Percentiles rank a stretch among this genome's conserved stretches.
Evolutionary conservation across 2,329 filamentous ascomycete genomes (phyloP).

Genomic region (Paraphaeosphaeria sporulosa): DNA sequence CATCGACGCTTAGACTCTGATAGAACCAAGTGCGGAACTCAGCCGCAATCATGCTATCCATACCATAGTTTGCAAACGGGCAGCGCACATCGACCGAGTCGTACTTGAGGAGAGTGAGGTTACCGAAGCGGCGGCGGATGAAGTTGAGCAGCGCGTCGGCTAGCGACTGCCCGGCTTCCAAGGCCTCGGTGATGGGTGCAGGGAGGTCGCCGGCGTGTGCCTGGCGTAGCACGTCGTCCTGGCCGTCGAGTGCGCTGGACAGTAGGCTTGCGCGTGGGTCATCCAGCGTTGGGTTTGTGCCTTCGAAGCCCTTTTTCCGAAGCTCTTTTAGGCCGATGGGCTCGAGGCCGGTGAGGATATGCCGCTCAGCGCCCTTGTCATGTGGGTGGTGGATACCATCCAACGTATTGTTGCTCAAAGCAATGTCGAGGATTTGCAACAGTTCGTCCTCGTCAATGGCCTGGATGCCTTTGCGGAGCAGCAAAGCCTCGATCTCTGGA

Average conservation of each 20-base stretch:
- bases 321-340: constrained; percentile 4
- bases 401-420: not conserved
- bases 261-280: not conserved
- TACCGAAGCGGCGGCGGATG: constrained; percentile 14
- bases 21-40: constrained; percentile 18
- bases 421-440: constrained; percentile 15
- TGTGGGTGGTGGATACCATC: not conserved
- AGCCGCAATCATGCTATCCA: constrained; percentile 17
- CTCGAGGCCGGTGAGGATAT: constrained; percentile 1
- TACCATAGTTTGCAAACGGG: constrained; percentile 16
- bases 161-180: not conserved
- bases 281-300: not conserved
- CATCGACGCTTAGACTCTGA: constrained; percentile 14
- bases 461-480: constrained; percentile 17
- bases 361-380: not conserved
- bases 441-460: constrained; percentile 16
- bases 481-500: constrained; percentile 1
- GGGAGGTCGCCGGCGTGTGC: not conserved
- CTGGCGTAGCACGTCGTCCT: not conserved
- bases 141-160: not conserved
- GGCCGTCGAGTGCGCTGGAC: constrained; percentile 1
- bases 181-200: not conserved
- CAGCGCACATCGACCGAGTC: constrained; percentile 15
- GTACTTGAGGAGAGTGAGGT: constrained; percentile 13
- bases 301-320: constrained; percentile 2